Evolutionary conservation across 164 flowering plant species (phyloP).

Genomic region (Amborella trichopoda): DNA sequence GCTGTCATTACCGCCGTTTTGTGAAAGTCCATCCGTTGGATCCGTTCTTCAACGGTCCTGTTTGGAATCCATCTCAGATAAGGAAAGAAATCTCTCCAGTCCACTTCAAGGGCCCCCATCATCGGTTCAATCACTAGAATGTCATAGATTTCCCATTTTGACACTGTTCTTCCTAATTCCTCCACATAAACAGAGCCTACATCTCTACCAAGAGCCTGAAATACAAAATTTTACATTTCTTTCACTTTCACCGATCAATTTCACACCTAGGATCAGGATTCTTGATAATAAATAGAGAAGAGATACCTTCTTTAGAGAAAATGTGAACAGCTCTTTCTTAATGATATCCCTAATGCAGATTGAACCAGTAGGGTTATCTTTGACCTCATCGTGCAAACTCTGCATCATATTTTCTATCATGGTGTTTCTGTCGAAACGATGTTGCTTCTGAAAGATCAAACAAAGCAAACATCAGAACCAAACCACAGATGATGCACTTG

Average conservation of each 20-base stretch:
- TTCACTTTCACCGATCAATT: too few relatives aligned
- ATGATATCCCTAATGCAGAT: slow-evolving; percentile 53
- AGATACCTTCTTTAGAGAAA: slow-evolving; percentile 65
- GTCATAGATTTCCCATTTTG: slow-evolving; percentile 49
- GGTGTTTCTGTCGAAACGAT: slow-evolving; percentile 43
- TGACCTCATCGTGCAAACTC: slow-evolving; percentile 24
- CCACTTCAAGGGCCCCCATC: slow-evolving; percentile 90
- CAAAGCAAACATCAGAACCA: too few relatives aligned
- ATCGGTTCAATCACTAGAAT: slow-evolving; percentile 56
- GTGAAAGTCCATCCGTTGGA: slow-evolving; percentile 29
- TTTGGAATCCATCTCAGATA: slow-evolving; percentile 87
- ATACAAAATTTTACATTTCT: background rate
- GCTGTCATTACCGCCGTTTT: slow-evolving; percentile 58
- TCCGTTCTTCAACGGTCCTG: slow-evolving; percentile 39
- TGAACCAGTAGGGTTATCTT: slow-evolving; percentile 25
- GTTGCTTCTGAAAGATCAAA: slow-evolving; percentile 78
- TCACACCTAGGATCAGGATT: too few relatives aligned
- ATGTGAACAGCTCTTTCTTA: slow-evolving; percentile 55
- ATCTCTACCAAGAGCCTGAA: slow-evolving; percentile 70
- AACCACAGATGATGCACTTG: too few relatives aligned
- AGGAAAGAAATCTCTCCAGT: slow-evolving; percentile 98
- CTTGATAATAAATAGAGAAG: background rate
- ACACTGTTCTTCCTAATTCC: slow-evolving; percentile 45
- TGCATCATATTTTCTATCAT: slow-evolving; percentile 39
- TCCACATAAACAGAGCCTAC: slow-evolving; percentile 56